Conservation (phyloP, 352 stramenopile genomes). For the Paralagenidium karlingii region DNA sequence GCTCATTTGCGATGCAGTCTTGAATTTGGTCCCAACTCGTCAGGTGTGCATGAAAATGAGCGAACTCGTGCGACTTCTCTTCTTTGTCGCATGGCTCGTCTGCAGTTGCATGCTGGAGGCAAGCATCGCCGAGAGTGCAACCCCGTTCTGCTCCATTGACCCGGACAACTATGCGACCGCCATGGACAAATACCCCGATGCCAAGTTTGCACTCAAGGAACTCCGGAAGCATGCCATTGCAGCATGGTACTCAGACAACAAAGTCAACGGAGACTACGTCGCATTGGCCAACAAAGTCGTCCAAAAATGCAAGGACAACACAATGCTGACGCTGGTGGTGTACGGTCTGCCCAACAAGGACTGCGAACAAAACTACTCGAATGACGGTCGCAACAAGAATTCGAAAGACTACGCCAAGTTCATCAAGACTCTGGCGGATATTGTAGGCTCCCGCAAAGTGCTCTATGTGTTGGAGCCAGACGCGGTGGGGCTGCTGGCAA, state of each 20-base stretch:
- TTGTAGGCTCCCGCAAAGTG: conserved; percentile 35
- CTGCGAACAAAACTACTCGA: conserved; percentile 38
- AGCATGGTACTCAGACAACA: conserved; percentile 50
- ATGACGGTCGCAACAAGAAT: conserved; percentile 15
- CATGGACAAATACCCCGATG: conserved; percentile 29
- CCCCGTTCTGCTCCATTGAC: conserved; percentile 32
- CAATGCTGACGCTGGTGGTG: conserved; percentile 29
- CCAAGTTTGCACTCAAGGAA: conserved; percentile 14
- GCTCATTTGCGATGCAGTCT: too few relatives aligned
- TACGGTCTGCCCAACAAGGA: conserved; percentile 62
- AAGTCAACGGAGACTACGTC: conserved; percentile 17
- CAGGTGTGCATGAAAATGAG: too few relatives aligned
- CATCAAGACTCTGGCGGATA: conserved; percentile 17
- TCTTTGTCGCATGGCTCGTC: too few relatives aligned
- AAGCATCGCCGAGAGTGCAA: too few relatives aligned
- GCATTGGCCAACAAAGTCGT: conserved; percentile 9
- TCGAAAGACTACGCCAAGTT: conserved; percentile 31
- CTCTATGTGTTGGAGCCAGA: conserved; percentile 58
- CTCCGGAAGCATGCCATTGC: conserved; percentile 37
- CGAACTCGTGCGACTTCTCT: too few relatives aligned
- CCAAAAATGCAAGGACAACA: conserved; percentile 13
- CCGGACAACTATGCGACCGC: conserved; percentile 26
- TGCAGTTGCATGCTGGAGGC: too few relatives aligned
- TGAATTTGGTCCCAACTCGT: too few relatives aligned
- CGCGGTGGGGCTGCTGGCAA: conserved; percentile 33